These are phyloP conservation scores for Calonectria naviculata DNA, from an alignment of 2,329 filamentous ascomycete genomes.

Conservation along the genomic window DNA sequence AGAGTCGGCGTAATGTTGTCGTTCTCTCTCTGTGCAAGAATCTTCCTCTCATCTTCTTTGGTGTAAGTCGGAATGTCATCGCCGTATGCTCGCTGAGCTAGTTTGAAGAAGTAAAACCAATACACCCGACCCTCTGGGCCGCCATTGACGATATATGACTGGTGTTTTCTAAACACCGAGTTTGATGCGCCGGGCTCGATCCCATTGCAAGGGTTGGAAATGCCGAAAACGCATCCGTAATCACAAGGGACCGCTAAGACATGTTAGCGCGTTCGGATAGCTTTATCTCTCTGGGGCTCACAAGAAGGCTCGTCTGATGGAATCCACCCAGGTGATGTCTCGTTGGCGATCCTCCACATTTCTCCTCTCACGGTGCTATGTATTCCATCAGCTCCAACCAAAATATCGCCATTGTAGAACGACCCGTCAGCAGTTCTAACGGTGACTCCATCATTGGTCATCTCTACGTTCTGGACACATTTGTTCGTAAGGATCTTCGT, in stretches of 20 bases:
- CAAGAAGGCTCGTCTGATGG: slow-evolving; percentile 6
- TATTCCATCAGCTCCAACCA: slow-evolving; percentile 55
- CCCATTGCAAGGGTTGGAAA: slow-evolving; percentile 11
- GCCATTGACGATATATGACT: slow-evolving; percentile 8
- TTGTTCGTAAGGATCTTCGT: slow-evolving; percentile 26
- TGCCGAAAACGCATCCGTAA: slow-evolving; percentile 21
- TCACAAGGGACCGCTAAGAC: slow-evolving; percentile 10
- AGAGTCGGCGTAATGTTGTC: slow-evolving; percentile 7
- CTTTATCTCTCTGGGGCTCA: too few relatives aligned
- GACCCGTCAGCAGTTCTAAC: background rate
- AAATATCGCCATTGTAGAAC: slow-evolving; percentile 43
- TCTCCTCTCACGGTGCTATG: slow-evolving; percentile 49
- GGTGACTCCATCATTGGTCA: slow-evolving; percentile 20
- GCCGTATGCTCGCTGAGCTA: background rate
- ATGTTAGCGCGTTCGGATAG: too few relatives aligned
- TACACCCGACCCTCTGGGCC: slow-evolving; percentile 4
- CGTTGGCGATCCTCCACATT: slow-evolving; percentile 35
- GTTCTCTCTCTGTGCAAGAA: background rate
- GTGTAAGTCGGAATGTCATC: slow-evolving; percentile 8
- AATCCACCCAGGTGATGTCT: slow-evolving; percentile 15
- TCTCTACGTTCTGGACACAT: slow-evolving; percentile 14
- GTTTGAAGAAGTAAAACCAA: slow-evolving; percentile 13
- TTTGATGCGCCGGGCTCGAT: slow-evolving; percentile 3
- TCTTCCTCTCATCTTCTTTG: background rate
- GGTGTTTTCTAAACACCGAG: background rate